Evolutionary conservation across 2,329 filamentous ascomycete genomes (phyloP), one percentile per base, ranked within the genome.

Genomic region (Fusarium sp.): DNA sequence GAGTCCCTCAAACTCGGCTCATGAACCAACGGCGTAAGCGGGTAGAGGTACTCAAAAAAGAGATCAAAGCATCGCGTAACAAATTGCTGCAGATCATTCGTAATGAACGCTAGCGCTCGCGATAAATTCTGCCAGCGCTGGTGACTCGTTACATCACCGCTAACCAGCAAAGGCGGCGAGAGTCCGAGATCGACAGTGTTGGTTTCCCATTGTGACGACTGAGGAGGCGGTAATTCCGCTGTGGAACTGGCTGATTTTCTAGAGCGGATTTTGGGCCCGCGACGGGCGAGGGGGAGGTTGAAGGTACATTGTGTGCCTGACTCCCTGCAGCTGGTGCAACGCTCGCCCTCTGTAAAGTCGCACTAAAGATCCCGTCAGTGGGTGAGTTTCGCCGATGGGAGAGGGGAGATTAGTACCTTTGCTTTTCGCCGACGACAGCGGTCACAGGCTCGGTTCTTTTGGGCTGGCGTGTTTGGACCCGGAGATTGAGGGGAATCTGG

Each of bases 41-140:
- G 84, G 56, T 83, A 85, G 6, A 85, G 82, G 55, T 84, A 84
- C 58, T 84, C 79, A 38, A 84, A 85, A 65, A 84, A 85, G 26
- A 85, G 70, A 62, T 83, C 79, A 38, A 85, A 78, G 57, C 83
- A 85, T 32, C 78, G 75, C 30, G 75, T 78, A 12, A 81, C 76
- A 10, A 80, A 72, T 11, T 69, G 69, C 32, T 81, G 75, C 14
- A 81, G 63, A 53, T 73, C 69, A 22, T 69, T 63, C 35, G 78
- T 76, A 45, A 76, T 71, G 20, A 79, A 62, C 4, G 77, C 69
- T 58, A 82, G 48, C 14, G 76, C 64, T 6, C 72, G 61, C 8
- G 75, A 73, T 17, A 82, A 65, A 22, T 68, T 65, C 50, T 74
- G 74, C 81, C 81, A 82, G 45, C 80, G 71, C n/a, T 74, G 70